phyloP scores from a whole-genome alignment of 1,139 yeast genomes.

The Barnettozyma hawaiiensis region DNA sequence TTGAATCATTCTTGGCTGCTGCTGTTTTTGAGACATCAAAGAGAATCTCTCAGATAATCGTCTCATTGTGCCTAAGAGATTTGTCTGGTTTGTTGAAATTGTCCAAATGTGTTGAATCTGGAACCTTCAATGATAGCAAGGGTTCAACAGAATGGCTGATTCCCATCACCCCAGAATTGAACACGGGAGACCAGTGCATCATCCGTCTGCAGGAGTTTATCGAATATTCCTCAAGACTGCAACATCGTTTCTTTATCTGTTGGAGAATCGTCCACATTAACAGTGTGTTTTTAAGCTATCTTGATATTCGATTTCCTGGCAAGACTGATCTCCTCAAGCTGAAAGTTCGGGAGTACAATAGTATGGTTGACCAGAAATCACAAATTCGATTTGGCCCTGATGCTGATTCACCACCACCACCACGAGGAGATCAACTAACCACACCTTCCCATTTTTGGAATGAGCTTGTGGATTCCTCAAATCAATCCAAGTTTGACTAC shows the following conservation, averaged over 20 bases:
- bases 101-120: constrained; percentile 15
- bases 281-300: constrained; percentile 15
- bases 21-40: constrained; percentile 19
- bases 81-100: constrained; percentile 20
- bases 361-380: not conserved
- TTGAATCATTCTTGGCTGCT: constrained; percentile 24
- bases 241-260: constrained; percentile 21
- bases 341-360: constrained; percentile 8
- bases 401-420: too few species aligned
- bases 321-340: constrained; percentile 13
- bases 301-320: constrained; percentile 17
- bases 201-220: constrained; percentile 15
- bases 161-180: constrained; percentile 12
- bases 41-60: constrained; percentile 18
- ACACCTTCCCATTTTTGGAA: constrained; percentile 14
- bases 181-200: constrained; percentile 17
- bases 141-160: constrained; percentile 24
- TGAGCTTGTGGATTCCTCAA: constrained; percentile 14
- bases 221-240: constrained; percentile 11
- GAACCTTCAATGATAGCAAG: constrained; percentile 22
- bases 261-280: constrained; percentile 22
- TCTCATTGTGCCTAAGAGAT: constrained; percentile 22
- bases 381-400: not conserved
- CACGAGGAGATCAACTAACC: too few species aligned
- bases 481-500: constrained; percentile 22